Base-by-base conservation (phyloP, 768 basidiomycete genomes). In the Daedaleopsis sinensis region DNA sequence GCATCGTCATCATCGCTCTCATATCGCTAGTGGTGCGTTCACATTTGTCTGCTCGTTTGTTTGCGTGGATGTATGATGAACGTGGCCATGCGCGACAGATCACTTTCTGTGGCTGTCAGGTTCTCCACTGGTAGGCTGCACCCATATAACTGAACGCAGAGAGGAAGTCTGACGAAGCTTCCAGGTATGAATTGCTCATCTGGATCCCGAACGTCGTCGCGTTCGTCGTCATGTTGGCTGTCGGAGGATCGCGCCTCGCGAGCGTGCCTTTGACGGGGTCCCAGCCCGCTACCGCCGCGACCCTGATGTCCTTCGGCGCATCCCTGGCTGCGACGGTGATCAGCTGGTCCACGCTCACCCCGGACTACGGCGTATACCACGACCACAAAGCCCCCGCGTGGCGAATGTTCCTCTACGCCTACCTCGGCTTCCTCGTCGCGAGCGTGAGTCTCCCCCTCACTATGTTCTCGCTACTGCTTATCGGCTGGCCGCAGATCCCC, bases 301-400 rank as follows among this genome's bases (percentile, higher is more conserved):
- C 65, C 9, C 63, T 83, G 2, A 59, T 84, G 49, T 76, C 79
- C 1, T 84, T 80, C 70, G 75, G 76, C 9, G 76, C 81, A 5
- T 76, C 79, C 1, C 63, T 84, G 44, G 77, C 76, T 6, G 76
- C 80, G 0, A 79, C 73, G 44, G 70, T 80, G 21, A 67, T 82
- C 47, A 75, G 76, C 50, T 80, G 76, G 75, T 73, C 76, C 43
- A 59, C 77, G 1, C 71, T 82, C 65, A 77, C 75, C 1, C 73
- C 81, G 2, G 82, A 84, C 57, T 83, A 83, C 49, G 80, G 80
- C n/a, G 76, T 81, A 24, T 82, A 82, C 63, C 80, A 83, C 65
- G 72, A 61, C 61, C 68, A 36, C 59, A 72, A 67, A 57, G 67
- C 62, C 27, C 66, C 61, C 5, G 54, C 66, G 65, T 52, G 63